Conservation (phyloP, 225 moss, liverwort and hornwort species). For the Marchantia polymorpha region DNA sequence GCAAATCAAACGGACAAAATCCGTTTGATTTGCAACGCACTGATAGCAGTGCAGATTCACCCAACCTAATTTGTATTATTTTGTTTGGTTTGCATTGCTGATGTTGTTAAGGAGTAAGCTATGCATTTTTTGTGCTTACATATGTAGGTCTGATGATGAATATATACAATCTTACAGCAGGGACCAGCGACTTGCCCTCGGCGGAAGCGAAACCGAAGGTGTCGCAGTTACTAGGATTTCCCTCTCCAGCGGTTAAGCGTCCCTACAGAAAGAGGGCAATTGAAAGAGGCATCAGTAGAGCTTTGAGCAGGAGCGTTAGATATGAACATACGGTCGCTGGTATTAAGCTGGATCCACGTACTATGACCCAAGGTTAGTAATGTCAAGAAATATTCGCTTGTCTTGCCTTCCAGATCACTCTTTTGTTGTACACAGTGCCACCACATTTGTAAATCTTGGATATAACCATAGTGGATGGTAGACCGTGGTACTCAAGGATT, state of each 20-base stretch:
- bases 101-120: not conserved
- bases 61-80: not conserved
- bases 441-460: too few species aligned
- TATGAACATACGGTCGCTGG: conserved; percentile 5
- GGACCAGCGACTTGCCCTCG: conserved; percentile 13
- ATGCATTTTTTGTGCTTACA: not conserved
- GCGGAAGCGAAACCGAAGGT: conserved; percentile 24
- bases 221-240: conserved; percentile 22
- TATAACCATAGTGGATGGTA: too few species aligned
- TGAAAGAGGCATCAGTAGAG: conserved; percentile 27
- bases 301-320: conserved; percentile 16
- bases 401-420: too few species aligned
- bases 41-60: not conserved
- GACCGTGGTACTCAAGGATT: too few species aligned
- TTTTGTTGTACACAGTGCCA: too few species aligned
- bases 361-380: conserved; percentile 29
- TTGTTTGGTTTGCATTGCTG: not conserved
- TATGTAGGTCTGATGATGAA: not conserved
- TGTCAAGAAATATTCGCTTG: not conserved
- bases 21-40: not conserved
- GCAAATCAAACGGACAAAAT: too few species aligned
- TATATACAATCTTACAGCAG: not conserved
- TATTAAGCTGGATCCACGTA: conserved; percentile 26
- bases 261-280: conserved; percentile 28
- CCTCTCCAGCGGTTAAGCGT: conserved; percentile 26